phyloP scores from a whole-genome alignment of 2,329 filamentous ascomycete genomes.

The Scleromitrula shiraiana region DNA sequence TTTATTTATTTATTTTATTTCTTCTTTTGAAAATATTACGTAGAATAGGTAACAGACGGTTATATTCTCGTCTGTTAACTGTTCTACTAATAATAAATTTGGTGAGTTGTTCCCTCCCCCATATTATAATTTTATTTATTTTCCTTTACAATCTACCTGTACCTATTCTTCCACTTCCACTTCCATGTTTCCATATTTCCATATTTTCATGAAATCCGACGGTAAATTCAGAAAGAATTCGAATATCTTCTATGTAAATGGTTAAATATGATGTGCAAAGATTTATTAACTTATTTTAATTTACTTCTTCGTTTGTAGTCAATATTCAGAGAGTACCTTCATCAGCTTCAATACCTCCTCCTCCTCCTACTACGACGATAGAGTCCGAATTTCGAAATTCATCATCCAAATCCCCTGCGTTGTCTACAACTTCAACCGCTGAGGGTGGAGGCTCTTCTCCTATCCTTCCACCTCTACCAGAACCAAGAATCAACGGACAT shows the following conservation, averaged over 20 bases:
- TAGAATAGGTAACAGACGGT: constrained; percentile 56
- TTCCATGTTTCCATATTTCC: not conserved
- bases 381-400: constrained; percentile 42
- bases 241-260: too few relatives aligned
- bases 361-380: constrained; percentile 53
- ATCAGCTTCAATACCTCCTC: constrained; percentile 32
- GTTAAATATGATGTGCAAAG: too few relatives aligned
- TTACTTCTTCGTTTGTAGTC: not conserved
- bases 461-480: constrained; percentile 48
- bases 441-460: constrained; percentile 51
- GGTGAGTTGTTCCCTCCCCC: constrained; percentile 8
- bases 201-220: too few relatives aligned
- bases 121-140: not conserved
- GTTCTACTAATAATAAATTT: constrained; percentile 38
- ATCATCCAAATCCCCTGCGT: constrained; percentile 44
- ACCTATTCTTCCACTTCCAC: not conserved
- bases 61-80: constrained; percentile 52
- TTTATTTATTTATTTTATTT: too few relatives aligned
- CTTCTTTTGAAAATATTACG: too few relatives aligned
- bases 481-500: constrained; percentile 49
- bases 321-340: constrained; percentile 28
- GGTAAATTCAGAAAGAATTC: too few relatives aligned
- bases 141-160: constrained; percentile 4
- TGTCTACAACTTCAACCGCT: constrained; percentile 55
- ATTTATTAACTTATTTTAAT: not conserved